Evolutionary conservation across 2,329 filamentous ascomycete genomes (phyloP), one percentile per base, ranked within the genome.

Genomic region (Aquanectria penicillioides): DNA sequence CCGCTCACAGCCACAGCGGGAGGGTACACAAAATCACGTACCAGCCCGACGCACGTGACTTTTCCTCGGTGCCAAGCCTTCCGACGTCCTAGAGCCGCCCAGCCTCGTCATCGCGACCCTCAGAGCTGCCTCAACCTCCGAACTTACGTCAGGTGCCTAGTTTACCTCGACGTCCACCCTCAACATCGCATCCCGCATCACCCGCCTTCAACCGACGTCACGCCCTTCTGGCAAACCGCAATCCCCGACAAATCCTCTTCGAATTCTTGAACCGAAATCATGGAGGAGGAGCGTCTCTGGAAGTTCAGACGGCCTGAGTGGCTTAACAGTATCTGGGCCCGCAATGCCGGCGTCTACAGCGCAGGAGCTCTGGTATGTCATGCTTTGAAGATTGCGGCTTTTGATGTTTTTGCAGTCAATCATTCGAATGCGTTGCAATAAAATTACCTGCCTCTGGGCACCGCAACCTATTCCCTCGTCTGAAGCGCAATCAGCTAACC

Each of bases 271-370:
- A 23, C 11, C 43, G 36, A 11, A 26, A 52, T 15, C 46, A 88
- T 88, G 85, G 84, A 86, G 62, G 86, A 89, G 66, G 86, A 89
- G 59, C 84, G 86, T 54, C 85, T 89, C 67, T 89, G 84, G 83
- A 89, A 88, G 79, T 89, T 89, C 72, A 75, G 81, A 74, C 83
- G 78, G 80, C 87, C 87, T 53, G 86, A 88, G 72, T 90, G 87
- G 87, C 80, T 89, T 56, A 88, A 86, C 78, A 88, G 82, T 74
- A 80, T 83, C 64, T 86, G 83, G 79, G 85, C 85, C 62, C 86
- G 87, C 70, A 88, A 87, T 66, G 78, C 84, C 15, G 87, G 87
- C 56, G 83, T 90, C 65, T 90, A 89, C 74, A 73, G 76, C 50
- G 82, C 87, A 43, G 87, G 87, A 64, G 87, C 83, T 66, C 72